These are phyloP conservation scores for Brettanomyces sp. DNA, from an alignment of 805 yeast species.

Conservation along the genomic window DNA sequence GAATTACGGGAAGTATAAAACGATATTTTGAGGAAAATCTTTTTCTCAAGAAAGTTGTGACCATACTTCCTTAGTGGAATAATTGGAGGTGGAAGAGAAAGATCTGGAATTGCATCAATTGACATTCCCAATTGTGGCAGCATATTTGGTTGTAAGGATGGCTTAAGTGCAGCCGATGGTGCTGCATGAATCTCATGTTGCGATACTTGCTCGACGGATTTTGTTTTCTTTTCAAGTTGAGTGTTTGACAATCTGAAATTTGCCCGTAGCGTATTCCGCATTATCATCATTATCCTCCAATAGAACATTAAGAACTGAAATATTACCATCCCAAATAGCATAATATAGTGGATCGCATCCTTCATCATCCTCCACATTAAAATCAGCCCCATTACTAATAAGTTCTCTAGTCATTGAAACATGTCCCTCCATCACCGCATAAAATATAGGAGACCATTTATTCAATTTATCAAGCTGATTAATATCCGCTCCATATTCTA, in stretches of 20 bases:
- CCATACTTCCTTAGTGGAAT: conserved; percentile 91
- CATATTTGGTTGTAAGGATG: not conserved
- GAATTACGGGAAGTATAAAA: conserved; percentile 45
- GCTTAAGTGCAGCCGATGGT: not conserved
- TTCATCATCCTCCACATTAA: conserved; percentile 64
- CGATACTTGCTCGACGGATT: not conserved
- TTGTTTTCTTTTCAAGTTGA: not conserved
- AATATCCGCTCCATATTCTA: conserved; percentile 65
- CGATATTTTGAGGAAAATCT: conserved; percentile 70
- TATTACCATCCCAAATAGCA: conserved; percentile 92
- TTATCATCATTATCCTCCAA: conserved; percentile 21
- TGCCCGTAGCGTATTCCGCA: too few relatives aligned
- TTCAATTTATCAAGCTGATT: conserved; percentile 77
- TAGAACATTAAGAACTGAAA: conserved; percentile 66
- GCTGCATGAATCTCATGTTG: not conserved
- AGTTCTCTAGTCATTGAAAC: conserved; percentile 58
- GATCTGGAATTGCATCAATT: conserved; percentile 76
- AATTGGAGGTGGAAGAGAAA: conserved; percentile 91
- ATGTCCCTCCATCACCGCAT: conserved; percentile 83
- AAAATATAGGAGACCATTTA: conserved; percentile 90
- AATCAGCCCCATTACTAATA: conserved; percentile 64
- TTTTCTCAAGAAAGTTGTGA: conserved; percentile 88
- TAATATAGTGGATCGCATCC: conserved; percentile 75
- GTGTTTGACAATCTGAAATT: too few relatives aligned
- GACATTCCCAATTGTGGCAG: not conserved